These are phyloP conservation scores for Annulohypoxylon nitens DNA, from an alignment of 495 filamentous ascomycete species.

Conservation along the genomic window DNA sequence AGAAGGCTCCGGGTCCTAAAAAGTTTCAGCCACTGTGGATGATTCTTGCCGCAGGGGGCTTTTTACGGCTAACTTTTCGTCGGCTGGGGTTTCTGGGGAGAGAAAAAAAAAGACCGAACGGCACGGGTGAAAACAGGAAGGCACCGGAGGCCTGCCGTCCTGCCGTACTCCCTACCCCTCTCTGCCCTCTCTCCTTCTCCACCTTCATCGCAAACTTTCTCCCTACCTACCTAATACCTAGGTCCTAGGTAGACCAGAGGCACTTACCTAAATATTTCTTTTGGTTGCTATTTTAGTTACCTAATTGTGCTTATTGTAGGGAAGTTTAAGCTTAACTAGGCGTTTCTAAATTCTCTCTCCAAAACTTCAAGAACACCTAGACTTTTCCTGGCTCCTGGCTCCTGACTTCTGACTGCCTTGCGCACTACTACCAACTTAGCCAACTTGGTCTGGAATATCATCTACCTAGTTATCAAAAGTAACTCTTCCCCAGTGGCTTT, in stretches of 20 bases:
- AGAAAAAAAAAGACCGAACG: conserved; percentile 9
- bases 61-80: neutral
- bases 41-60: conserved; percentile 27
- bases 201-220: conserved; percentile 25
- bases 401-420: neutral
- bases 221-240: conserved; percentile 4
- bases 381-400: neutral
- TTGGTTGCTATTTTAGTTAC: too few species aligned
- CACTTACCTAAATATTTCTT: neutral
- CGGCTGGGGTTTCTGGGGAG: neutral
- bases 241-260: neutral
- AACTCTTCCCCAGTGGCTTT: neutral
- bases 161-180: neutral
- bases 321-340: neutral
- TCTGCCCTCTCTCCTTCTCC: neutral
- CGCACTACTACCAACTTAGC: conserved; percentile 3
- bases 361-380: neutral
- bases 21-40: conserved; percentile 40
- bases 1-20: conserved; percentile 21
- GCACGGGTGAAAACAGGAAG: conserved; percentile 32
- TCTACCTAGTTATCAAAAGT: neutral
- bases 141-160: conserved; percentile 14
- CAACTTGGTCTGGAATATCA: conserved; percentile 1
- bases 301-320: neutral
- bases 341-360: neutral